These are phyloP conservation scores for Rhodamnia rubescens DNA, from an alignment of 345 rosid species.

Conservation along the genomic window DNA sequence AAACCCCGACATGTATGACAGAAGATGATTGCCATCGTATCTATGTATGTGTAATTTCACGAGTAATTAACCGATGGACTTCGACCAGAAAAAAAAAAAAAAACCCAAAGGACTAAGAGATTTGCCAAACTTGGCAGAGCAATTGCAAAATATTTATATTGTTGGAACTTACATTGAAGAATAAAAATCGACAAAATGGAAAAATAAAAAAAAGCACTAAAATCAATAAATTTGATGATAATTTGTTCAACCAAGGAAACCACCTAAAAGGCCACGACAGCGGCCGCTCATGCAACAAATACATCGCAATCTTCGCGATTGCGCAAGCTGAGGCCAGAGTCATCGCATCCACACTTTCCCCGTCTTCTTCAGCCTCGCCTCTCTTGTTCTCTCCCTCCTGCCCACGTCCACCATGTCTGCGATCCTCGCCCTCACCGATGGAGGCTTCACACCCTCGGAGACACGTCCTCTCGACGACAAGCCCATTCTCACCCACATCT, in stretches of 20 bases:
- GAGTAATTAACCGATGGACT: background rate
- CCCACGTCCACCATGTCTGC: background rate
- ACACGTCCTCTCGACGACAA: background rate
- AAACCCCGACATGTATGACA: too few species aligned
- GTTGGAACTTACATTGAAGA: background rate
- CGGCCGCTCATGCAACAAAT: constrained; percentile 36
- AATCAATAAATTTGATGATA: background rate
- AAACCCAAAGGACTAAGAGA: background rate
- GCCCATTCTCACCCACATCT: constrained; percentile 29
- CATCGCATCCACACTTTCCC: constrained; percentile 13
- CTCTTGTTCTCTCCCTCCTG: constrained; percentile 1
- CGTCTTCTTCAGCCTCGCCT: constrained; percentile 2
- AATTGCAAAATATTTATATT: too few species aligned
- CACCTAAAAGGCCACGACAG: constrained; percentile 30
- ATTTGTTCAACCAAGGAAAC: background rate
- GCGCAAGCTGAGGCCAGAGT: constrained; percentile 4
- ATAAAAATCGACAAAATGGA: background rate
- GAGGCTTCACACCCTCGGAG: constrained; percentile 17
- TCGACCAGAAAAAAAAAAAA: too few species aligned
- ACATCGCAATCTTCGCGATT: constrained; percentile 25
- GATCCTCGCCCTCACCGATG: constrained; percentile 16
- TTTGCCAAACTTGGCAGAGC: background rate
- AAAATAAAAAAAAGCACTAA: background rate
- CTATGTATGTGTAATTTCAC: background rate
- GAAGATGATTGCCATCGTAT: background rate